phyloP scores from a whole-genome alignment of 192 early-diverging fungal species.

The Kappamyces sp. region DNA sequence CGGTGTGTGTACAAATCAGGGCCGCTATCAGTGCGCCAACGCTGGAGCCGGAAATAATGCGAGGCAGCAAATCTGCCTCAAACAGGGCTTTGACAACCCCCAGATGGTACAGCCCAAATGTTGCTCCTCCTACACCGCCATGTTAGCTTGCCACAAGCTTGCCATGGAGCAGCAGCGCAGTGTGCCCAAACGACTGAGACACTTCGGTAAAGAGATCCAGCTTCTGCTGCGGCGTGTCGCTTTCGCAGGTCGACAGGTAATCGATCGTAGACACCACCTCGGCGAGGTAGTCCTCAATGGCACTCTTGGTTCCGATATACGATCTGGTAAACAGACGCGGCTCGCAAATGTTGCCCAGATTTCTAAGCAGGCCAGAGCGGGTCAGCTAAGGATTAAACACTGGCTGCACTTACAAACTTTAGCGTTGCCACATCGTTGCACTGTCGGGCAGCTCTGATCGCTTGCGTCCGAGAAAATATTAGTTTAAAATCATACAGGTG shows the following conservation, averaged over 20 bases:
- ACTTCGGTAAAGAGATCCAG: slow-evolving; percentile 69
- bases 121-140: slow-evolving; percentile 1
- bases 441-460: slow-evolving; percentile 38
- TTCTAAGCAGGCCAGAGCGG: slow-evolving; percentile 55
- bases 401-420: slow-evolving; percentile 10
- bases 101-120: slow-evolving; percentile 62
- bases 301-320: slow-evolving; percentile 60
- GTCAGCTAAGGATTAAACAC: not conserved
- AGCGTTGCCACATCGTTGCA: slow-evolving; percentile 31
- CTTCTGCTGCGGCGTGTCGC: slow-evolving; percentile 44
- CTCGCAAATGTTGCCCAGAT: slow-evolving; percentile 68
- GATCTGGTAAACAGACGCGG: slow-evolving; percentile 51
- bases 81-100: slow-evolving; percentile 71
- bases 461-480: slow-evolving; percentile 47
- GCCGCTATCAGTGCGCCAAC: slow-evolving; percentile 71
- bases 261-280: slow-evolving; percentile 57
- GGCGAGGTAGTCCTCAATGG: slow-evolving; percentile 73
- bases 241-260: slow-evolving; percentile 37
- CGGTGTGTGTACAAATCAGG: slow-evolving; percentile 67
- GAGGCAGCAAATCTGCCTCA: slow-evolving; percentile 57
- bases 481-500: slow-evolving; percentile 60
- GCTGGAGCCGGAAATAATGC: slow-evolving; percentile 71
- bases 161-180: slow-evolving; percentile 68
- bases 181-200: slow-evolving; percentile 66
- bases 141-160: slow-evolving; percentile 53